Conservation (phyloP, 1,284 basidiomycete species). For the Rhizopogon parksii region DNA sequence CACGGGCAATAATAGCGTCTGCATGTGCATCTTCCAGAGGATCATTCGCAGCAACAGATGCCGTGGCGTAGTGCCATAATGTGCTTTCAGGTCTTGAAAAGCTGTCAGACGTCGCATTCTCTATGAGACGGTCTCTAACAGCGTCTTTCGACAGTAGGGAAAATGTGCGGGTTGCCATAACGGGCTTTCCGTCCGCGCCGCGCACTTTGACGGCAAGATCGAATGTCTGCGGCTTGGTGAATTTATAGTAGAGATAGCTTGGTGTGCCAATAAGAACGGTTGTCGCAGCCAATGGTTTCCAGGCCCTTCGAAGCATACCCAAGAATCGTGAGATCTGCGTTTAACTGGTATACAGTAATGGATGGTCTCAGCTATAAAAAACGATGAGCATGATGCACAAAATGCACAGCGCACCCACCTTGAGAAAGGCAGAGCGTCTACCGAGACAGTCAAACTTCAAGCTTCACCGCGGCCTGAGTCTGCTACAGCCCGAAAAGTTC, state of each 20-base stretch:
- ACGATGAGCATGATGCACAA: background rate
- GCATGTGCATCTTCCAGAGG: constrained; percentile 87
- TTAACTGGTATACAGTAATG: background rate
- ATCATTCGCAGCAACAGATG: constrained; percentile 76
- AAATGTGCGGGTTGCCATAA: constrained; percentile 46
- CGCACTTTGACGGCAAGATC: constrained; percentile 47
- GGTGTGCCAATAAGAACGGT: constrained; percentile 36
- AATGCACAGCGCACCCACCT: background rate
- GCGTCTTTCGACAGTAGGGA: constrained; percentile 51
- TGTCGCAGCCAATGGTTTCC: constrained; percentile 48
- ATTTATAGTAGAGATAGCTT: constrained; percentile 37
- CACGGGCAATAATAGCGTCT: constrained; percentile 62
- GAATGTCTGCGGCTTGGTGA: constrained; percentile 40
- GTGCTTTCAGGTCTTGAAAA: constrained; percentile 44
- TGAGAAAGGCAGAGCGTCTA: background rate
- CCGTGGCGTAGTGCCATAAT: constrained; percentile 71
- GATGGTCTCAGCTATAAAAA: background rate
- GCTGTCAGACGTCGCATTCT: constrained; percentile 44
- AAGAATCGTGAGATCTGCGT: background rate
- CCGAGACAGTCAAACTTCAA: background rate
- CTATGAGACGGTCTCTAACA: constrained; percentile 53
- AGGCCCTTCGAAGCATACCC: constrained; percentile 54
- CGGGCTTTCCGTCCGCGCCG: constrained; percentile 52
- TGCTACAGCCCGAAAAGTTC: background rate
- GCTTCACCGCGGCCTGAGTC: background rate